Conservation (phyloP, 306 rosid species). For the Fagus crenata region DNA sequence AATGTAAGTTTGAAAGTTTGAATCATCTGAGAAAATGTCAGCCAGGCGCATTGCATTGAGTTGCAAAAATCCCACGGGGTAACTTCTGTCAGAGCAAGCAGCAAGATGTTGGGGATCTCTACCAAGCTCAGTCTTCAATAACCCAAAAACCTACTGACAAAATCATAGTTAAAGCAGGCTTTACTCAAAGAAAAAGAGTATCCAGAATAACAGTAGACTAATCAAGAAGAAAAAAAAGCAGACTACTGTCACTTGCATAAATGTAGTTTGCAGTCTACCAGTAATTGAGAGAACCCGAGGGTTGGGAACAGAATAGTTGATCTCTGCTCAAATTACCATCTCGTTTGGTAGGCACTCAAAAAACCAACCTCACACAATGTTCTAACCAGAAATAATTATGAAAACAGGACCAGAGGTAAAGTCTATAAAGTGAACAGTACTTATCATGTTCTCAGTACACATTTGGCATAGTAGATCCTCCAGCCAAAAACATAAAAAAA, state of each 20-base stretch:
- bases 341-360: conserved; percentile 11
- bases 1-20: conserved; percentile 83
- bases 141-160: conserved; percentile 65
- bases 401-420: neutral
- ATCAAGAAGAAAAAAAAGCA: neutral
- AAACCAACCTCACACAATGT: neutral
- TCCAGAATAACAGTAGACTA: conserved; percentile 5
- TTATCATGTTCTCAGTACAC: neutral
- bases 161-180: conserved; percentile 6
- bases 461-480: neutral
- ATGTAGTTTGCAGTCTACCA: conserved; percentile 22
- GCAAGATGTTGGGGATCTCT: conserved; percentile 48
- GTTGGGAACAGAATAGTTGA: neutral
- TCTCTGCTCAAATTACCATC: conserved; percentile 10
- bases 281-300: neutral
- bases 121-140: conserved; percentile 69
- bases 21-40: conserved; percentile 91
- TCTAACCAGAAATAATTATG: neutral
- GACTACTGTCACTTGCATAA: conserved; percentile 2
- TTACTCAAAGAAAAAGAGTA: conserved; percentile 7
- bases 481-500: neutral
- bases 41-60: conserved; percentile 96
- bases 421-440: neutral
- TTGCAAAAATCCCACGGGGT: conserved; percentile 81
- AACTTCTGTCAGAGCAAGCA: conserved; percentile 41